Evolutionary conservation across 2,329 filamentous ascomycete genomes (phyloP), one percentile per base, ranked within the genome.

Genomic region (Didymellaceae sp.): DNA sequence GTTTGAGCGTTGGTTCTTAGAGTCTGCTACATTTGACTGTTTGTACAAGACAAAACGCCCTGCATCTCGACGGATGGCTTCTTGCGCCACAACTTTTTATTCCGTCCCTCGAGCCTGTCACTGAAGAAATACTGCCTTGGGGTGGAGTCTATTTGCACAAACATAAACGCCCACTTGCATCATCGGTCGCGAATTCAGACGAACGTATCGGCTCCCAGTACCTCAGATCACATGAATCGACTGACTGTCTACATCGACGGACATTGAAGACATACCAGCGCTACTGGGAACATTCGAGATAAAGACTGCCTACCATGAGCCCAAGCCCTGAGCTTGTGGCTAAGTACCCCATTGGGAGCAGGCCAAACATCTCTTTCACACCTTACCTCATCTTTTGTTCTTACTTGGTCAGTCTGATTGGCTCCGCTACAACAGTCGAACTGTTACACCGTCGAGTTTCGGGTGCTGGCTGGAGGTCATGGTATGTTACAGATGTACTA

Each of bases 371-470:
- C 49, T 73, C 72, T 11, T 79, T 77, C 45, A 61, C 71, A 1
- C 62, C 66, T 4, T 67, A 65, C 22, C 39, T 89, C 81, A 66
- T 71, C 14, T 61, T 71, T n/a, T 59, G 65, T 17, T 87, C 86
- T 1, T 88, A 83, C 61, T 74, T 88, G 33, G 79, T 87, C 58
- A 94, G 90, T 66, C 84, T 89, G 55, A 77, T 89, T 57, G 91
- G 91, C 55, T 87, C 89, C 39, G 81, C 85, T 41, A 90, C 90
- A 3, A 92, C 91, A 0, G 78, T 96, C 24, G 91, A 96, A 71
- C 77, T 96, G 51, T 84, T 96, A 42, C 89, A 94, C 67, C 79
- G 89, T 51, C 80, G 89, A 59, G 91, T 88, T 1, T 85, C 87
- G 2, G 82, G 82, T 45, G 53, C 53, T 34, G 67, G 67, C 32